These are phyloP conservation scores for Neocucurbitaria cava DNA, from an alignment of 2,329 filamentous ascomycete species.

Conservation along the genomic window DNA sequence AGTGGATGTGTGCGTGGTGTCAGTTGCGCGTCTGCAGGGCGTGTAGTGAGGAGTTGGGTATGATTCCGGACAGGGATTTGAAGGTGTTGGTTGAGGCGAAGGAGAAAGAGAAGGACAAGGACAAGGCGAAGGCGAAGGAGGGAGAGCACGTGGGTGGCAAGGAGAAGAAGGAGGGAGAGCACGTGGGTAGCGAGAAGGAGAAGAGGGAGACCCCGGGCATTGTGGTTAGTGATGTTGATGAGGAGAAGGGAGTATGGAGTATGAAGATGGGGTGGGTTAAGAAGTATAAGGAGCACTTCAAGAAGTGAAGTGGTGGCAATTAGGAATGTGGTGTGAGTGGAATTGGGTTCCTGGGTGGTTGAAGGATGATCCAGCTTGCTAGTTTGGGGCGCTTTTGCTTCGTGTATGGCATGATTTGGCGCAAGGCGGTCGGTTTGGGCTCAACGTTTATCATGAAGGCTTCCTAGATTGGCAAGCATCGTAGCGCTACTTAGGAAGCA, in stretches of 20 bases:
- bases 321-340: not conserved
- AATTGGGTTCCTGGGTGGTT: too few relatives aligned
- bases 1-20: slow-evolving; percentile 48
- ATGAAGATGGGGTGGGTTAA: not conserved
- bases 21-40: slow-evolving; percentile 42
- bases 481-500: slow-evolving; percentile 6
- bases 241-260: slow-evolving; percentile 1
- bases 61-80: slow-evolving; percentile 28
- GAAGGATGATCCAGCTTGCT: too few relatives aligned
- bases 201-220: too few relatives aligned
- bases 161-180: too few relatives aligned
- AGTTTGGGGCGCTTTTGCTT: not conserved
- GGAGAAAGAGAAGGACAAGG: not conserved
- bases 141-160: too few relatives aligned
- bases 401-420: not conserved
- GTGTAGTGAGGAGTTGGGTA: slow-evolving; percentile 36
- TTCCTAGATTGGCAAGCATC: slow-evolving; percentile 4
- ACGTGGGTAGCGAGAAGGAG: too few relatives aligned
- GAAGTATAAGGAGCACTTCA: not conserved
- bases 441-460: not conserved
- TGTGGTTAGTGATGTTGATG: slow-evolving; percentile 13
- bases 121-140: not conserved
- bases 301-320: not conserved
- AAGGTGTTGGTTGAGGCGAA: slow-evolving; percentile 22
- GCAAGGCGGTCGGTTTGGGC: not conserved